Evolutionary conservation across 805 yeast species (phyloP).

Genomic region (Wickerhamiella cacticola): DNA sequence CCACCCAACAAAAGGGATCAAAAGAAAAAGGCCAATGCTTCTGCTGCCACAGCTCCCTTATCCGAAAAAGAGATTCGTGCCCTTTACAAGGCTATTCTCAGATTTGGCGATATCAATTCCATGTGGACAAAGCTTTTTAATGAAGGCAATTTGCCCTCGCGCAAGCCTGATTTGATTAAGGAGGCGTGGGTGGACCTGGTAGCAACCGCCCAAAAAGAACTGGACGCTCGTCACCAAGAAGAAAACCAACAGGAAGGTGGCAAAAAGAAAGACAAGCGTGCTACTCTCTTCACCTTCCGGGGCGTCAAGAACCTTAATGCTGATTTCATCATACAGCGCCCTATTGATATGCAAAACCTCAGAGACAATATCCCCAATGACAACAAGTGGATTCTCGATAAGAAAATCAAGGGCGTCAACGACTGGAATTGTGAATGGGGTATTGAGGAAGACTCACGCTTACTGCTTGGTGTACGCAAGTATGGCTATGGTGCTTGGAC

Average conservation of each 20-base stretch:
- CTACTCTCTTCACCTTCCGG: slow-evolving; percentile 75
- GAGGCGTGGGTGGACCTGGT: slow-evolving; percentile 65
- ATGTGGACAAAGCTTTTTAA: slow-evolving; percentile 77
- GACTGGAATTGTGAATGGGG: slow-evolving; percentile 91
- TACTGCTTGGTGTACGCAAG: slow-evolving; percentile 74
- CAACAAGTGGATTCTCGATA: slow-evolving; percentile 48
- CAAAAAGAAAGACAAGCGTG: slow-evolving; percentile 75
- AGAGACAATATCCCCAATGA: slow-evolving; percentile 43
- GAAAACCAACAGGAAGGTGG: slow-evolving; percentile 21
- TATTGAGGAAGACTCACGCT: slow-evolving; percentile 69
- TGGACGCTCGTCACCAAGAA: slow-evolving; percentile 40
- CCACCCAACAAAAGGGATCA: slow-evolving; percentile 19
- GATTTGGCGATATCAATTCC: slow-evolving; percentile 61
- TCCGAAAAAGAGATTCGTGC: slow-evolving; percentile 81
- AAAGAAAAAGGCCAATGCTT: slow-evolving; percentile 23
- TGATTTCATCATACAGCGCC: slow-evolving; percentile 70
- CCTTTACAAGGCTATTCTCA: slow-evolving; percentile 67
- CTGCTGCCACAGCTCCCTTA: slow-evolving; percentile 40
- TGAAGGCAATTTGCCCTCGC: slow-evolving; percentile 79
- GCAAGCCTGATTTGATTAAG: slow-evolving; percentile 66
- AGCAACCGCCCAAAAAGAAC: slow-evolving; percentile 46
- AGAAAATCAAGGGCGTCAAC: slow-evolving; percentile 63
- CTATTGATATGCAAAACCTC: slow-evolving; percentile 66
- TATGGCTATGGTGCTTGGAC: slow-evolving; percentile 96
- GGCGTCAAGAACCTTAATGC: slow-evolving; percentile 87